A percentile compares a stretch with the other conserved stretches of the same genome.
phyloP scores from a whole-genome alignment of 2,329 filamentous ascomycete genomes.

The Emergomyces pasteurianus region DNA sequence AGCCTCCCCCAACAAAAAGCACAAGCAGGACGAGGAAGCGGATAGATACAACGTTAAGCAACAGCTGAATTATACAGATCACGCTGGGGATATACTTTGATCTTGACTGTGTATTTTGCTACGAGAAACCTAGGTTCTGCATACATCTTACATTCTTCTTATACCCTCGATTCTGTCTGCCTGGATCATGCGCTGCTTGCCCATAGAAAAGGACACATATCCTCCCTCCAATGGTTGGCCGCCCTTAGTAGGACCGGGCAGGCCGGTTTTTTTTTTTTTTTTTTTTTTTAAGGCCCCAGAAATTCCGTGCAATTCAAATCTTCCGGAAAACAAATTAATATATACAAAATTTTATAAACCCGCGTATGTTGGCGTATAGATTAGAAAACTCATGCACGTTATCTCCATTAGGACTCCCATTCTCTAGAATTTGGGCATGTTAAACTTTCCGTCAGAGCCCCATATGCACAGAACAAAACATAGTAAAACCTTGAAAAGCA shows the following conservation, averaged over 20 bases:
- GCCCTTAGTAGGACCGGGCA: no score
- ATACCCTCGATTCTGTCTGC: slow-evolving; percentile 1
- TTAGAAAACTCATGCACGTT: no score
- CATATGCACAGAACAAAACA: background rate
- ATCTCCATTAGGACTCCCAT: background rate
- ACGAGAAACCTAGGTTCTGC: no score
- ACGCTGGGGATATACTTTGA: background rate
- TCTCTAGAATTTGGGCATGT: background rate
- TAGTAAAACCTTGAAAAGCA: background rate
- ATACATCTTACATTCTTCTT: background rate
- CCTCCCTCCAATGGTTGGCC: background rate
- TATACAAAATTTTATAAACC: background rate
- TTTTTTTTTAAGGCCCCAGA: slow-evolving; percentile 1
- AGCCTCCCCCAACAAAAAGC: background rate
- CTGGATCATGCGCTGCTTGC: background rate
- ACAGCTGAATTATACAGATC: background rate
- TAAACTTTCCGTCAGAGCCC: no score
- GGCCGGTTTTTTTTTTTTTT: no score
- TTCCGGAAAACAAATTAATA: background rate
- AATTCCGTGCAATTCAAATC: background rate
- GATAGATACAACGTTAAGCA: background rate
- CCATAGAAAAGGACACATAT: slow-evolving; percentile 4
- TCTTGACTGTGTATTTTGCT: background rate
- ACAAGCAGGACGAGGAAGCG: background rate
- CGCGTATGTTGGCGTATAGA: background rate